phyloP scores from a whole-genome alignment of 2,329 filamentous ascomycete genomes.

The Pseudovirgaria hyperparasitica region DNA sequence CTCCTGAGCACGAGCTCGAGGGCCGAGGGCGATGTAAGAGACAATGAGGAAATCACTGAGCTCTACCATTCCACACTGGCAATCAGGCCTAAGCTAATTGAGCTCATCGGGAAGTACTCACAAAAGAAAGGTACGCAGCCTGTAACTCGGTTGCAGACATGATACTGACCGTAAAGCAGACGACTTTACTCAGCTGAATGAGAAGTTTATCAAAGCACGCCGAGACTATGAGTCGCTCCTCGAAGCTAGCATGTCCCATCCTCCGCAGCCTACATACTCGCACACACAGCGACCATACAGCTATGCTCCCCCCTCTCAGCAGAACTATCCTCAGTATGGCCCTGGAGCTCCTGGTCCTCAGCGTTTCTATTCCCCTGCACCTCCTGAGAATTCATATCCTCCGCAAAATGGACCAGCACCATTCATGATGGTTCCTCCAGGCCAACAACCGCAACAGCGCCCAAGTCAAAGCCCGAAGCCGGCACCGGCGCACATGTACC shows the following conservation, averaged over 20 bases:
- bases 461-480: conserved; percentile 19
- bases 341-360: conserved; percentile 20
- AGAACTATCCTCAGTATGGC: conserved; percentile 12
- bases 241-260: conserved; percentile 91
- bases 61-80: conserved; percentile 85
- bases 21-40: conserved; percentile 53
- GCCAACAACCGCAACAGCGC: conserved; percentile 21
- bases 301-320: conserved; percentile 3
- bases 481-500: conserved; percentile 24
- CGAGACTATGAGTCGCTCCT: conserved; percentile 93
- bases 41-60: conserved; percentile 92
- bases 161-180: conserved; percentile 41
- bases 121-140: conserved; percentile 75
- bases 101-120: conserved; percentile 96
- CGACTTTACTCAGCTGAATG: conserved; percentile 95
- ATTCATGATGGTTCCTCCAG: neutral
- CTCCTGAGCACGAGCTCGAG: conserved; percentile 67
- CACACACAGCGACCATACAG: conserved; percentile 35
- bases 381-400: conserved; percentile 19
- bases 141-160: conserved; percentile 6
- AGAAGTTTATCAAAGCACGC: conserved; percentile 98
- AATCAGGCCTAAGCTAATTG: conserved; percentile 92
- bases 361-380: conserved; percentile 10
- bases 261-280: conserved; percentile 67
- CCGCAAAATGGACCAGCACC: conserved; percentile 17